Conservation (phyloP, 345 rosid genomes). For the Aquilaria malaccensis region DNA sequence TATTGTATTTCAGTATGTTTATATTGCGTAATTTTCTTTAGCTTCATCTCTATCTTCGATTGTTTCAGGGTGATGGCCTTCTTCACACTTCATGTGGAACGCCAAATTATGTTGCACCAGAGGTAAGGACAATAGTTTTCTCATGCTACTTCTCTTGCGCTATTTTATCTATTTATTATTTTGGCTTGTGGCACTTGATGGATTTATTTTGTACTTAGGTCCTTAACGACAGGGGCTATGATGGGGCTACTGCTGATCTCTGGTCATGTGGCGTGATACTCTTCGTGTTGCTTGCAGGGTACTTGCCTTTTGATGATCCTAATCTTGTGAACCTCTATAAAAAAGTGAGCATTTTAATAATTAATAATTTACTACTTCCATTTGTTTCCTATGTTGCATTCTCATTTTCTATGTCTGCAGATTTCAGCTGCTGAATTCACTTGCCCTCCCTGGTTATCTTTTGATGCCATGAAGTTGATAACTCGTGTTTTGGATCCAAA, state of each 20-base stretch:
- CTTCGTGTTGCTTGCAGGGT: conserved; percentile 94
- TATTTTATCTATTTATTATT: neutral
- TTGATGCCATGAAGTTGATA: conserved; percentile 77
- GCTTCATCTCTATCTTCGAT: neutral
- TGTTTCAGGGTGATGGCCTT: conserved; percentile 84
- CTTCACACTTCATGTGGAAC: conserved; percentile 97
- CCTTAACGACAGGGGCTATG: conserved; percentile 89
- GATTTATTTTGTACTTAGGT: conserved; percentile 44
- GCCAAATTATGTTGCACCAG: conserved; percentile 98
- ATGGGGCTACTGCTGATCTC: conserved; percentile 93
- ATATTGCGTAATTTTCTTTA: no score
- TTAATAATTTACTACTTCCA: conserved; percentile 8
- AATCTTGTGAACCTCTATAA: conserved; percentile 92
- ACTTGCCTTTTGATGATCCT: conserved; percentile 99
- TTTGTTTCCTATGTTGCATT: conserved; percentile 14
- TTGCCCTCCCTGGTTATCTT: conserved; percentile 95
- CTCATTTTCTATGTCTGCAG: conserved; percentile 26
- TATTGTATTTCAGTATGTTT: no score
- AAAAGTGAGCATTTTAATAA: conserved; percentile 61
- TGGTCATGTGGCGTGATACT: conserved; percentile 99
- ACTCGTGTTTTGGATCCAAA: conserved; percentile 83
- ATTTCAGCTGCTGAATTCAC: conserved; percentile 90
- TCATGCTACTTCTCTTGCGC: conserved; percentile 4
- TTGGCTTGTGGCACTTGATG: neutral
- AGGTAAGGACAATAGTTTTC: conserved; percentile 40